These are phyloP conservation scores for Periconia macrospinosa DNA, from an alignment of 2,329 filamentous ascomycete species.

Conservation along the genomic window DNA sequence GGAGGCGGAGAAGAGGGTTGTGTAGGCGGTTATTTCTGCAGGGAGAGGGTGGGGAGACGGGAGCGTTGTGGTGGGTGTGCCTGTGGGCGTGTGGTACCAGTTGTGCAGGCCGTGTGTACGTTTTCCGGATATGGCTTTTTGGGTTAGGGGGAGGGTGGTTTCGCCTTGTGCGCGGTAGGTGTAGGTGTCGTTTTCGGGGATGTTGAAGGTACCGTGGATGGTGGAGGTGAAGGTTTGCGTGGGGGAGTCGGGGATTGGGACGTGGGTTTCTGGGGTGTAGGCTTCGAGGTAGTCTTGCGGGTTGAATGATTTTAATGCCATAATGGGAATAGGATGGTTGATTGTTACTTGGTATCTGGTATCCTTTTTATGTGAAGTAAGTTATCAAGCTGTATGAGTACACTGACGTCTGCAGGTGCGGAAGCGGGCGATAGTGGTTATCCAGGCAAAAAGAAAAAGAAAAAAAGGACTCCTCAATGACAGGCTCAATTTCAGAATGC, in stretches of 20 bases:
- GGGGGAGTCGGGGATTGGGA: conserved; percentile 24
- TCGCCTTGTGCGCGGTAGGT: conserved; percentile 55
- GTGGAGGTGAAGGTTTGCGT: conserved; percentile 45
- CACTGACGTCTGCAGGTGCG: too few relatives aligned
- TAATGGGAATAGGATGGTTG: conserved; percentile 3
- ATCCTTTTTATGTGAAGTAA: not conserved
- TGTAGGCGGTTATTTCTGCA: conserved; percentile 67
- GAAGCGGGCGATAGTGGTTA: too few relatives aligned
- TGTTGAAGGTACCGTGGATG: conserved; percentile 52
- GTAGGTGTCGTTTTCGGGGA: conserved; percentile 51
- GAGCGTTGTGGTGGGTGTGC: conserved; percentile 18
- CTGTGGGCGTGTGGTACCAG: conserved; percentile 51
- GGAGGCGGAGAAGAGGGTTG: conserved; percentile 64
- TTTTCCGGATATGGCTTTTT: conserved; percentile 53
- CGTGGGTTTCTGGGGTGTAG: conserved; percentile 45
- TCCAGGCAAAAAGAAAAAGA: too few relatives aligned
- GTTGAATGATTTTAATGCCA: conserved; percentile 44
- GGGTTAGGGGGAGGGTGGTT: conserved; percentile 54
- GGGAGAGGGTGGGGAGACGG: conserved; percentile 16
- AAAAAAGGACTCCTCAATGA: too few relatives aligned
- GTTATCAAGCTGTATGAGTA: not conserved
- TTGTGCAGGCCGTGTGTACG: conserved; percentile 51
- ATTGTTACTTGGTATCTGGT: not conserved
- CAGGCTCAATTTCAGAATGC: too few relatives aligned
- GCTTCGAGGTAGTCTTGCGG: conserved; percentile 49